A percentile compares a stretch with the other conserved stretches of the same genome.
Conservation (phyloP, 345 rosid species). For the Citrus cavaleriei region DNA sequence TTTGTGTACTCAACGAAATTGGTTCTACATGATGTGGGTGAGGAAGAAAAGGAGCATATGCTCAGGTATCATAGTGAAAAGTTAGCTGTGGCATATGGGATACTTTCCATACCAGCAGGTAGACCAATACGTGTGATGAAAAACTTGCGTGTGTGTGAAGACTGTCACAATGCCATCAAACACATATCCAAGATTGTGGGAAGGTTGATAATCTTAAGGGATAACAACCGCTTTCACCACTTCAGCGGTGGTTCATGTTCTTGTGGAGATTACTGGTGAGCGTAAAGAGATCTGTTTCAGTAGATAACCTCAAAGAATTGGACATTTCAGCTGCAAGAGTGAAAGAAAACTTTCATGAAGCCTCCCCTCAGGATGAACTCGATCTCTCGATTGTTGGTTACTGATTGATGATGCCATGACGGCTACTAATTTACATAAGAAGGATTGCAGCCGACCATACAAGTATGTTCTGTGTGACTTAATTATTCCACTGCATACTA, state of each 20-base stretch:
- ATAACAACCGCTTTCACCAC: constrained; percentile 68
- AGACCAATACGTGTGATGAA: constrained; percentile 66
- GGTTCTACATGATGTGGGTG: constrained; percentile 73
- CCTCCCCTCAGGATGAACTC: not conserved
- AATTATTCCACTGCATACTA: not conserved
- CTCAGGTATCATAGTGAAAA: constrained; percentile 68
- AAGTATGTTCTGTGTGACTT: not conserved
- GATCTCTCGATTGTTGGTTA: not conserved
- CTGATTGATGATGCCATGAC: not conserved
- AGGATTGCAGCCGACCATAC: not conserved
- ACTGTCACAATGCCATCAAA: constrained; percentile 66
- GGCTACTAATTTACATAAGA: not conserved
- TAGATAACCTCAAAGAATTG: not conserved
- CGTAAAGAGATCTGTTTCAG: not conserved
- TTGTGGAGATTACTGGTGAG: constrained; percentile 74
- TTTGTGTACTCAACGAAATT: constrained; percentile 48
- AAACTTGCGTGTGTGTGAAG: constrained; percentile 67
- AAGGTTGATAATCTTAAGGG: constrained; percentile 61
- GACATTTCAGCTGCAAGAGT: not conserved
- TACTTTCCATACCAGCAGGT: constrained; percentile 48
- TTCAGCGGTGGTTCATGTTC: constrained; percentile 61
- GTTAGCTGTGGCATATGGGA: constrained; percentile 61
- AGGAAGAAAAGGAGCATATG: constrained; percentile 75
- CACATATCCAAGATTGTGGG: constrained; percentile 53
- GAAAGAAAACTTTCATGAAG: not conserved